Evolutionary conservation across 306 rosid genomes (phyloP).

Genomic region (Rubus idaeus): DNA sequence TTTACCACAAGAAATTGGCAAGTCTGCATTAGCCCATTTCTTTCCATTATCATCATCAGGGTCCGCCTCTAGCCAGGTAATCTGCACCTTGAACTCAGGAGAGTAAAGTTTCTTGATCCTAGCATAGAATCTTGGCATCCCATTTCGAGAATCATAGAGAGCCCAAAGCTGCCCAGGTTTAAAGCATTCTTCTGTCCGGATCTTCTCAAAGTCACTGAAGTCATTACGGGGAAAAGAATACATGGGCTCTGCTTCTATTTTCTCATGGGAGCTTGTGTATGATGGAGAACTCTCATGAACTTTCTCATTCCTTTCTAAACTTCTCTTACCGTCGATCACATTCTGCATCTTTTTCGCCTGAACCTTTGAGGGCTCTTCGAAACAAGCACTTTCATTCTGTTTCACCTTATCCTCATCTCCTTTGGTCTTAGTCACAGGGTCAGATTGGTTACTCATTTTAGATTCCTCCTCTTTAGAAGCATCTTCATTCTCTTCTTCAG

Average conservation of each 20-base stretch:
- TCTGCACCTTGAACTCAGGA: constrained; percentile 62
- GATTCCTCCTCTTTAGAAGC: constrained; percentile 37
- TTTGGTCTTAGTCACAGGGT: constrained; percentile 30
- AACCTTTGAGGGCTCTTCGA: constrained; percentile 29
- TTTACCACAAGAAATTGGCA: constrained; percentile 84
- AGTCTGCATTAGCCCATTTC: constrained; percentile 34
- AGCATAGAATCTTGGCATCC: constrained; percentile 93
- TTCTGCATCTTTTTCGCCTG: constrained; percentile 1
- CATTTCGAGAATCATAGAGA: constrained; percentile 61
- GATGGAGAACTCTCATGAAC: constrained; percentile 26
- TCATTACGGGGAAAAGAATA: constrained; percentile 59
- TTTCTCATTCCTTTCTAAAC: constrained; percentile 14
- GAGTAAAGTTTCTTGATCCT: constrained; percentile 52
- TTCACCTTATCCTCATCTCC: constrained; percentile 35
- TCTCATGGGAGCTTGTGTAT: constrained; percentile 30
- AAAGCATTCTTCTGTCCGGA: constrained; percentile 53
- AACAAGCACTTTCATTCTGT: constrained; percentile 23
- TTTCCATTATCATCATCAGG: constrained; percentile 43
- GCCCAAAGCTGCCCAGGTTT: constrained; percentile 82
- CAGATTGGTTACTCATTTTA: constrained; percentile 37
- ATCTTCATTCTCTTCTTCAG: constrained; percentile 26
- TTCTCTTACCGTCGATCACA: not conserved
- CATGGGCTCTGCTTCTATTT: constrained; percentile 18
- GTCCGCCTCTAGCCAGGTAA: constrained; percentile 78
- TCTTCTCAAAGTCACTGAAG: constrained; percentile 67